Evolutionary conservation across 1,139 yeast genomes (phyloP).

Genomic region (Saccharomyces pastorianus): DNA sequence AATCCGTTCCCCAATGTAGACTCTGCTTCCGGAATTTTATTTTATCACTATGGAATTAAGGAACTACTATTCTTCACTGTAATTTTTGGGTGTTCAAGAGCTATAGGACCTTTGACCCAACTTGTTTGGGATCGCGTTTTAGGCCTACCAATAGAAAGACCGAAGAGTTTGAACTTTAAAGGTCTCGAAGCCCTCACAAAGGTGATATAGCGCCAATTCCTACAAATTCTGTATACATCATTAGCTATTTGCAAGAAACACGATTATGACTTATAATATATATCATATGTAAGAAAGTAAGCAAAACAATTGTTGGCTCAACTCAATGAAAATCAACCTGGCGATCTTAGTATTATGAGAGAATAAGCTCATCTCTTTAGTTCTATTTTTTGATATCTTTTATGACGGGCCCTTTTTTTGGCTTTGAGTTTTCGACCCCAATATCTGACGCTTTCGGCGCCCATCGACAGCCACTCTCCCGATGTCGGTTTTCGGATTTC

Average conservation of each 20-base stretch:
- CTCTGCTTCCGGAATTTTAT: slow-evolving; percentile 49
- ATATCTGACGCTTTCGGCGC: not conserved
- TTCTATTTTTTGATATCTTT: too few relatives aligned
- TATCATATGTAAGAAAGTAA: too few relatives aligned
- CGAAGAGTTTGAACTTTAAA: slow-evolving; percentile 36
- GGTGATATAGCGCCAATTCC: not conserved
- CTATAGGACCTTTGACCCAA: slow-evolving; percentile 51
- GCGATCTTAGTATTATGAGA: too few relatives aligned
- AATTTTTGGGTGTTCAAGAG: slow-evolving; percentile 51
- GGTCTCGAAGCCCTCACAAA: slow-evolving; percentile 5
- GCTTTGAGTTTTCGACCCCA: not conserved
- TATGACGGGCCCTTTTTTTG: too few relatives aligned
- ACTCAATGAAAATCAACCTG: too few relatives aligned
- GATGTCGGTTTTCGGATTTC: not conserved
- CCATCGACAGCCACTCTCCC: not conserved
- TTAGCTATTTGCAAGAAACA: not conserved
- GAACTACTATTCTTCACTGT: slow-evolving; percentile 52
- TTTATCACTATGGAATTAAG: slow-evolving; percentile 51
- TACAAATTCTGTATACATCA: too few relatives aligned
- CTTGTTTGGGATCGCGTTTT: slow-evolving; percentile 52
- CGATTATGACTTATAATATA: too few relatives aligned
- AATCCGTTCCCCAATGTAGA: slow-evolving; percentile 62
- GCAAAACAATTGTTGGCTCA: too few relatives aligned
- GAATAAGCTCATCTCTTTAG: too few relatives aligned
- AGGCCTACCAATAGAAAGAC: slow-evolving; percentile 57